These are phyloP conservation scores for Rossbeevera mucosa DNA, from an alignment of 768 basidiomycete species.

Conservation along the genomic window DNA sequence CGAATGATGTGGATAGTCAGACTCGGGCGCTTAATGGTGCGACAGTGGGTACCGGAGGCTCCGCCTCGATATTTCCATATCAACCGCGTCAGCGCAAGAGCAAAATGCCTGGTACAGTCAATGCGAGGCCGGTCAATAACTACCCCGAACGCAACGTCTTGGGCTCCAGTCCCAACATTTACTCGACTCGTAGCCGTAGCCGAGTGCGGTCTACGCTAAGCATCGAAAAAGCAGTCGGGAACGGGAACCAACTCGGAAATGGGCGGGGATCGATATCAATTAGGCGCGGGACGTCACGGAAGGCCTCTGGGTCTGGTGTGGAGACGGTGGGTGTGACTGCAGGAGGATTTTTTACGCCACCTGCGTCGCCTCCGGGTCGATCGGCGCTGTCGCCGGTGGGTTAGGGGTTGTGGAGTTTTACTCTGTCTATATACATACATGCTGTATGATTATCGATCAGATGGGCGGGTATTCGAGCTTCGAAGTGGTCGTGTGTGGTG, in stretches of 20 bases:
- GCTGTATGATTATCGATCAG: background rate
- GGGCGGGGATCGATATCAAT: constrained; percentile 59
- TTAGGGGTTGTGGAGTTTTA: background rate
- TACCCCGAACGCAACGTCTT: constrained; percentile 10
- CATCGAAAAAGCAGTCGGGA: constrained; percentile 43
- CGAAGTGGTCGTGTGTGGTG: background rate
- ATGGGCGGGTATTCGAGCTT: background rate
- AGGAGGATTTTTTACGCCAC: constrained; percentile 70
- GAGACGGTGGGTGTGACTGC: constrained; percentile 74
- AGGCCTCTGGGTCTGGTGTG: constrained; percentile 67
- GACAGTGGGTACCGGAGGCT: constrained; percentile 23
- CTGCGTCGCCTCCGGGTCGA: constrained; percentile 26
- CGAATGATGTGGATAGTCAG: constrained; percentile 9
- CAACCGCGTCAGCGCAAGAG: constrained; percentile 42
- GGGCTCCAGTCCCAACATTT: constrained; percentile 22
- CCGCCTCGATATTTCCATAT: constrained; percentile 19
- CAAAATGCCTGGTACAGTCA: constrained; percentile 12
- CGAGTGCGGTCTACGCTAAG: constrained; percentile 57
- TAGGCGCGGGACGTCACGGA: constrained; percentile 56
- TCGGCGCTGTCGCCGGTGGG: background rate
- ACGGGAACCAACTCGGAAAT: constrained; percentile 27
- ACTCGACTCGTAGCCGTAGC: constrained; percentile 40
- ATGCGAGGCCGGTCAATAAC: constrained; percentile 35
- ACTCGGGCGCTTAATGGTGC: background rate
- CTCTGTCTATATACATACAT: background rate